A percentile compares a stretch with the other conserved stretches of the same genome.
phyloP scores from a whole-genome alignment of 2,329 filamentous ascomycete genomes.

The Alternaria dauci region DNA sequence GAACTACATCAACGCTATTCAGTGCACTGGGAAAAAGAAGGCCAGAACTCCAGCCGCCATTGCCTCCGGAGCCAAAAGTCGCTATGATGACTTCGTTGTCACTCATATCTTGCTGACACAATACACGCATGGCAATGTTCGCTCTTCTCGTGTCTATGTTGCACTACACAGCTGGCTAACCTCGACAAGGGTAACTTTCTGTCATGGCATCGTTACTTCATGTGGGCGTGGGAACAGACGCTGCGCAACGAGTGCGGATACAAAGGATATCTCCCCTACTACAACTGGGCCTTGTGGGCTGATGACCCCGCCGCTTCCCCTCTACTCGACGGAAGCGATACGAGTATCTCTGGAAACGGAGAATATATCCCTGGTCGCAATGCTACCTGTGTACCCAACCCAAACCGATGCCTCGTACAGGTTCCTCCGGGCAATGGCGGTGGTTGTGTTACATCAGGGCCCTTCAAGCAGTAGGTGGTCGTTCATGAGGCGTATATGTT shows the following conservation, averaged over 20 bases:
- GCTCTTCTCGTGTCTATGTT: background rate
- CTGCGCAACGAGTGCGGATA: constrained; percentile 50
- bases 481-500: constrained; percentile 41
- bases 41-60: constrained; percentile 34
- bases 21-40: constrained; percentile 36
- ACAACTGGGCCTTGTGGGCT: constrained; percentile 12
- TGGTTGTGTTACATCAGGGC: constrained; percentile 62
- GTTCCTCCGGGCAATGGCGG: constrained; percentile 58
- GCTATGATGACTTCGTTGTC: too few relatives aligned
- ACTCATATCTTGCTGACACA: too few relatives aligned
- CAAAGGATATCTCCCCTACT: constrained; percentile 10
- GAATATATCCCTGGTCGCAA: constrained; percentile 5
- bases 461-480: constrained; percentile 21
- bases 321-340: constrained; percentile 10
- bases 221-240: constrained; percentile 52
- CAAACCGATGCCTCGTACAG: constrained; percentile 2
- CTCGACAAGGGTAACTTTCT: constrained; percentile 37
- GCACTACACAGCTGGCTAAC: background rate
- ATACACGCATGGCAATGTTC: too few relatives aligned
- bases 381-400: background rate
- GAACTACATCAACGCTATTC: constrained; percentile 44
- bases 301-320: constrained; percentile 6
- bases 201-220: constrained; percentile 53
- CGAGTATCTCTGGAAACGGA: constrained; percentile 10
- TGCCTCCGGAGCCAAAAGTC: constrained; percentile 37